phyloP scores from a whole-genome alignment of 2,329 filamentous ascomycete genomes.

The Berkeleyomyces rouxiae region DNA sequence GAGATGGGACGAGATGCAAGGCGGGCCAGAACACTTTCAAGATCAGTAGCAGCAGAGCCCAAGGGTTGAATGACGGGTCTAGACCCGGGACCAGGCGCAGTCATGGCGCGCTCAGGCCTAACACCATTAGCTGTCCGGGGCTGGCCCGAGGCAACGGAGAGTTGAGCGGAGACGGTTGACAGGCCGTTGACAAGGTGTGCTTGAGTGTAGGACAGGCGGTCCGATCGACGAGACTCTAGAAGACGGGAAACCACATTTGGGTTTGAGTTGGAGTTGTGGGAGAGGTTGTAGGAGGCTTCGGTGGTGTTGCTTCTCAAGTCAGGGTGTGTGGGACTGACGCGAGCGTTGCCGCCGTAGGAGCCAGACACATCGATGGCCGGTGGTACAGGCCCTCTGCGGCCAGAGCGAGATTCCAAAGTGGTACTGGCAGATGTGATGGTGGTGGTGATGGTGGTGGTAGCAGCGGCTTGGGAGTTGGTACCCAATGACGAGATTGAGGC shows the following conservation, averaged over 20 bases:
- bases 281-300: background rate
- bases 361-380: constrained; percentile 30
- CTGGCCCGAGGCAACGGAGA: constrained; percentile 10
- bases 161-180: constrained; percentile 7
- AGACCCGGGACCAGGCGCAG: constrained; percentile 7
- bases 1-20: constrained; percentile 9
- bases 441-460: background rate
- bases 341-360: constrained; percentile 22
- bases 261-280: background rate
- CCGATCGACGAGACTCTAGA: background rate
- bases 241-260: background rate
- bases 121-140: constrained; percentile 3
- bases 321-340: background rate
- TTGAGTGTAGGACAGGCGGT: constrained; percentile 6
- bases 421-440: background rate
- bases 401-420: background rate
- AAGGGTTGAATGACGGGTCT: constrained; percentile 2
- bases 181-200: constrained; percentile 11
- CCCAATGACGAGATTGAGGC: no score
- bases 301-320: background rate
- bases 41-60: constrained; percentile 3
- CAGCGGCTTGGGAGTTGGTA: background rate
- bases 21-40: background rate
- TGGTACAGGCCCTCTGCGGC: background rate
- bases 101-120: constrained; percentile 12